These are phyloP conservation scores for rapeseed (Brassica napus) DNA, from an alignment of 345 rosid genomes.

Conservation along the genomic window Da-Ae NC_063436.1:4013001-4013500, in stretches of 20 bases:
- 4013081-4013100: slow-evolving; percentile 23
- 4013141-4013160: neutral
- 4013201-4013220: neutral
- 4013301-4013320: neutral
- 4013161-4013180: slow-evolving; percentile 13
- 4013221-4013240: neutral
- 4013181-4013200: slow-evolving; percentile 1
- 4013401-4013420: slow-evolving; percentile 12
- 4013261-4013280: neutral
- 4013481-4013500: neutral
- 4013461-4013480: slow-evolving; percentile 16
- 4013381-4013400: slow-evolving; percentile 14
- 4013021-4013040: slow-evolving; percentile 65
- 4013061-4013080: no score
- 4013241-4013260: neutral
- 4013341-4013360: slow-evolving; percentile 32
- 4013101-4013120: slow-evolving; percentile 22
- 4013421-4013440: slow-evolving; percentile 40
- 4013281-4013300: neutral
- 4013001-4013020: slow-evolving; percentile 65
- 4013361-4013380: slow-evolving; percentile 16
- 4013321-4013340: neutral
- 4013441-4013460: slow-evolving; percentile 10
- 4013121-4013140: slow-evolving; percentile 8
- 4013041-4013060: neutral